Evolutionary conservation across 208 protist genomes (phyloP), one percentile per base, ranked within the genome.

Genomic region (Kentomonas sorsogonicus): DNA sequence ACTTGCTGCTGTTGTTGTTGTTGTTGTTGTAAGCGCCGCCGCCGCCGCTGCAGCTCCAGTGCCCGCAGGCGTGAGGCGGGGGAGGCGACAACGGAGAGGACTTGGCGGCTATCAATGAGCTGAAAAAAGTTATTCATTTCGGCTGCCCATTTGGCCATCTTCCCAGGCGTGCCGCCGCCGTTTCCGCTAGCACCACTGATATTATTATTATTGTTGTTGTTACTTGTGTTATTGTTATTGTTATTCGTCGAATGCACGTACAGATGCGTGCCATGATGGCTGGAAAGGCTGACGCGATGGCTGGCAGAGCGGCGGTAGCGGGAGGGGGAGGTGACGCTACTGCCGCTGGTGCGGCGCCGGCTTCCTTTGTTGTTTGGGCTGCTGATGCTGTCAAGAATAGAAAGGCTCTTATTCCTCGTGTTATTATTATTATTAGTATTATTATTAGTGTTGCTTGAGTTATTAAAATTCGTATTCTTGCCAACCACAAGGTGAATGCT

Each of bases 251-350:
- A 7, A 25, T 54, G 27, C 2, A 41, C 46, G 20, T 52, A n/a
- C n/a, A n/a, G n/a, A n/a, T n/a, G 9, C 82, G 82, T n/a, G 82
- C 83, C 15, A 69, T 69, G n/a, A 77, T 89, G 41, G 77, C 66
- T 10, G 82, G 82, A 25, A 83, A 72, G 25, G 61, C 54, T 23
- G 52, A 54, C 44, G 73, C 31, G 18, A 81, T 76, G 1, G 74
- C 69, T 4, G 57, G 60, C 58, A 81, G 69, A 0, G 69, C 60
- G 22, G 18, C 22, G 34, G n/a, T n/a, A n/a, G n/a, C n/a, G n/a
- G n/a, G n/a, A n/a, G n/a, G n/a, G n/a, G n/a, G n/a, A n/a, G n/a
- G n/a, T n/a, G n/a, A n/a, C n/a, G n/a, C n/a, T n/a, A n/a, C n/a
- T n/a, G n/a, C n/a, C n/a, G n/a, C n/a, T n/a, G n/a, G n/a, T n/a